Conservation (phyloP, 2,329 filamentous ascomycete genomes). For the Exophiala xenobiotica region DNA sequence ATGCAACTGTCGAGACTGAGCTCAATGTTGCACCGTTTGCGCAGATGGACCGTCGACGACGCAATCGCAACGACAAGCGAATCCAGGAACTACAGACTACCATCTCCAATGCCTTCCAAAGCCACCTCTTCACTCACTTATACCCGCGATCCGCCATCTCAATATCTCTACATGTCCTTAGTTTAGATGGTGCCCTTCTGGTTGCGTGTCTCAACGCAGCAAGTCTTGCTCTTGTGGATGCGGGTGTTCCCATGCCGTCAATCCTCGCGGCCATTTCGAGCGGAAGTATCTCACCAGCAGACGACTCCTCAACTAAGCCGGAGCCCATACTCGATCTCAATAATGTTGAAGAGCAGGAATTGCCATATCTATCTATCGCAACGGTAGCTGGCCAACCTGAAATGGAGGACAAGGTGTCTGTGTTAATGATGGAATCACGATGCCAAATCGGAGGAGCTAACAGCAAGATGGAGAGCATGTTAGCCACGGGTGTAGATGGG, state of each 20-base stretch:
- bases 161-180: constrained; percentile 81
- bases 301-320: constrained; percentile 20
- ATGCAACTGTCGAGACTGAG: constrained; percentile 31
- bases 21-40: constrained; percentile 31
- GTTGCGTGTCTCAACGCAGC: constrained; percentile 88
- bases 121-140: constrained; percentile 77
- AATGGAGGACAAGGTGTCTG: constrained; percentile 61
- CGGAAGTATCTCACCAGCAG: constrained; percentile 55
- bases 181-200: constrained; percentile 84
- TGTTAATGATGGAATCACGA: constrained; percentile 81
- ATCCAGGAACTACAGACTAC: constrained; percentile 72
- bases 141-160: constrained; percentile 86
- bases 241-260: constrained; percentile 91
- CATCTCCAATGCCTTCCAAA: constrained; percentile 72
- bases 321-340: constrained; percentile 47
- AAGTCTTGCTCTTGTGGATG: constrained; percentile 88
- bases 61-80: constrained; percentile 28
- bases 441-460: constrained; percentile 63
- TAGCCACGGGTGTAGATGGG: constrained; percentile 87
- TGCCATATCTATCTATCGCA: constrained; percentile 84
- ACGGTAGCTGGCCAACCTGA: constrained; percentile 70
- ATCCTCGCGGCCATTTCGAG: constrained; percentile 87
- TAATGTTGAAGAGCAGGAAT: constrained; percentile 61
- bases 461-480: constrained; percentile 78
- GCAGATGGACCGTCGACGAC: constrained; percentile 28